A percentile compares a stretch with the other conserved stretches of the same genome.
Evolutionary conservation across 345 rosid species (phyloP).

Genomic region (Mallotus nudiflorus): DNA sequence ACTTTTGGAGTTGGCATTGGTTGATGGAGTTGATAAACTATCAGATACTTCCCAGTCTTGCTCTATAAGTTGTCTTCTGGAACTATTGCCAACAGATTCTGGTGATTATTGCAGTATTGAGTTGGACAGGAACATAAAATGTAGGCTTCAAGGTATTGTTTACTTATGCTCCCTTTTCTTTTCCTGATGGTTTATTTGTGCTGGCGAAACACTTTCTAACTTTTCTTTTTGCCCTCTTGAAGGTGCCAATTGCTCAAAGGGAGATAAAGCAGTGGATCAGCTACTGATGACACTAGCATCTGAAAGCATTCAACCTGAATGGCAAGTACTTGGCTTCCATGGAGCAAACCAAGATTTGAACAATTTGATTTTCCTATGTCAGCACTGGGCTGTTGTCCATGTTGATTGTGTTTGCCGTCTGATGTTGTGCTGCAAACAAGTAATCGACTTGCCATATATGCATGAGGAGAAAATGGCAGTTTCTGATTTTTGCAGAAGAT

Average conservation of each 20-base stretch:
- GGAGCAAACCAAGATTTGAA: slow-evolving; percentile 50
- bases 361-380: slow-evolving; percentile 58
- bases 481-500: slow-evolving; percentile 49
- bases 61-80: slow-evolving; percentile 49
- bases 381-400: slow-evolving; percentile 85
- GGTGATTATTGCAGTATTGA: slow-evolving; percentile 34
- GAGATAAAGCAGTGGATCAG: slow-evolving; percentile 71
- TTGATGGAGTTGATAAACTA: slow-evolving; percentile 57
- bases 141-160: slow-evolving; percentile 70
- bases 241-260: slow-evolving; percentile 65
- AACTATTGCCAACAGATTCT: slow-evolving; percentile 54
- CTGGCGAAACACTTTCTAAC: slow-evolving; percentile 16
- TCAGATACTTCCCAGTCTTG: slow-evolving; percentile 42
- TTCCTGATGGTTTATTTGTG: slow-evolving; percentile 19
- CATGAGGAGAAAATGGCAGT: slow-evolving; percentile 61
- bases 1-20: slow-evolving; percentile 73
- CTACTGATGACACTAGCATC: slow-evolving; percentile 66
- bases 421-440: slow-evolving; percentile 55
- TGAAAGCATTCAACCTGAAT: slow-evolving; percentile 60
- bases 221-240: slow-evolving; percentile 15
- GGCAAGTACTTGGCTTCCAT: slow-evolving; percentile 42
- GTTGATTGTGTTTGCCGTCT: slow-evolving; percentile 58
- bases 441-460: slow-evolving; percentile 52
- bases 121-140: slow-evolving; percentile 50
- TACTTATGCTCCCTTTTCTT: slow-evolving; percentile 4